These are phyloP conservation scores for Pichia sporocuriosa DNA, from an alignment of 805 yeast species.

Conservation along the genomic window DNA sequence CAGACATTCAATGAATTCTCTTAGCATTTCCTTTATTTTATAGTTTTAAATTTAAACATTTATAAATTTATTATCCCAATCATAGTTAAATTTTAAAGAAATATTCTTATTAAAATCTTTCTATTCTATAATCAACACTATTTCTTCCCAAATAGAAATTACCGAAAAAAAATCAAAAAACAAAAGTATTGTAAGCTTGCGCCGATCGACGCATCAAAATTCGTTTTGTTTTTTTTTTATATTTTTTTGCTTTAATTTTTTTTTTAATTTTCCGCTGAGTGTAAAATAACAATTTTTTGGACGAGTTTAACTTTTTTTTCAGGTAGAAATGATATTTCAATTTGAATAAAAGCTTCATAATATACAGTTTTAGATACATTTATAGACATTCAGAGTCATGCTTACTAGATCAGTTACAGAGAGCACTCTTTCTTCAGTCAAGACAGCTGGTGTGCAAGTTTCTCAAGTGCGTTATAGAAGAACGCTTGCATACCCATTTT, in stretches of 20 bases:
- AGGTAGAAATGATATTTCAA: too few relatives aligned
- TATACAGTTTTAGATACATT: too few relatives aligned
- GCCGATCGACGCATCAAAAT: constrained; percentile 1
- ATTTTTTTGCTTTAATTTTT: background rate
- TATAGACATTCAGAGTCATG: background rate
- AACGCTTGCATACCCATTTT: constrained; percentile 47
- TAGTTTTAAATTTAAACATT: constrained; percentile 11
- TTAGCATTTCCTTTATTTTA: constrained; percentile 1
- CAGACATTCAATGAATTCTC: too few relatives aligned
- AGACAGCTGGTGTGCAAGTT: constrained; percentile 26
- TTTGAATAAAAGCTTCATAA: too few relatives aligned
- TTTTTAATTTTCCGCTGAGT: background rate
- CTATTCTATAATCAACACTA: too few relatives aligned
- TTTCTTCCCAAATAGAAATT: too few relatives aligned
- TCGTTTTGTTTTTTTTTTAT: background rate
- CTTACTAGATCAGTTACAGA: constrained; percentile 5
- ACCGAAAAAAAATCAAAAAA: too few relatives aligned
- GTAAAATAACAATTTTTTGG: too few relatives aligned
- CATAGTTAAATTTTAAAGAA: too few relatives aligned
- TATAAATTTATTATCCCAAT: too few relatives aligned
- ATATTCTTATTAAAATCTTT: background rate
- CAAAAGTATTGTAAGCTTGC: too few relatives aligned
- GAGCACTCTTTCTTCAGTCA: constrained; percentile 8
- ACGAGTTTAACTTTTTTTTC: too few relatives aligned
- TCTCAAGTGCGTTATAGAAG: constrained; percentile 44